Evolutionary conservation across 2,329 filamentous ascomycete genomes (phyloP).

Genomic region (Chaetoscypha palmicola): DNA sequence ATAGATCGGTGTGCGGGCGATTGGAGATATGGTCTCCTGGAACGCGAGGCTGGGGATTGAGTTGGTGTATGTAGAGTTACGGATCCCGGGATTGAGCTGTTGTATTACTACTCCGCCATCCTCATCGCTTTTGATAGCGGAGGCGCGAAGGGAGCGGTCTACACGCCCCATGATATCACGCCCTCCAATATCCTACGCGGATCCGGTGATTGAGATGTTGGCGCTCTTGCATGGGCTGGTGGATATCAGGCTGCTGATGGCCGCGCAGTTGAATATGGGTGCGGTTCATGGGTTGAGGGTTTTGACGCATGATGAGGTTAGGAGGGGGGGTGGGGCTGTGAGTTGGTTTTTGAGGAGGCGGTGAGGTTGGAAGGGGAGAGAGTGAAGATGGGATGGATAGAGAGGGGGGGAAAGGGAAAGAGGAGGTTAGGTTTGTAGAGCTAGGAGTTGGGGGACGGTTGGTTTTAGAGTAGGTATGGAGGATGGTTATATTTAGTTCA

Average conservation of each 20-base stretch:
- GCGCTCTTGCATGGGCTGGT: conserved; percentile 59
- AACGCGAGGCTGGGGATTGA: conserved; percentile 43
- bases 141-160: conserved; percentile 49
- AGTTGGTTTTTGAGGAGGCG: conserved; percentile 41
- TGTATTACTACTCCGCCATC: conserved; percentile 57
- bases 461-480: conserved; percentile 19
- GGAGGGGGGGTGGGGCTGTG: conserved; percentile 51
- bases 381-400: not conserved
- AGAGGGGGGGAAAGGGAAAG: conserved; percentile 1
- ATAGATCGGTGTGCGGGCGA: conserved; percentile 21
- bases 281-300: conserved; percentile 53
- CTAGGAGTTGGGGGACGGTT: conserved; percentile 22
- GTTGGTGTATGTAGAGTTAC: conserved; percentile 53
- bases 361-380: conserved; percentile 36
- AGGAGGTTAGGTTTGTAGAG: conserved; percentile 20
- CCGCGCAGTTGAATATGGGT: conserved; percentile 57
- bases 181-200: conserved; percentile 36
- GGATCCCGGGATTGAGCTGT: conserved; percentile 42
- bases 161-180: conserved; percentile 57
- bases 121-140: conserved; percentile 44
- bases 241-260: conserved; percentile 42
- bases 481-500: too few relatives aligned
- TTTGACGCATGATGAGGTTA: conserved; percentile 59
- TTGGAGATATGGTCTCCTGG: conserved; percentile 22
- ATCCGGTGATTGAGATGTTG: conserved; percentile 43